These are phyloP conservation scores for Boletellus deceptivus DNA, from an alignment of 1,284 basidiomycete genomes.

Conservation along the genomic window DNA sequence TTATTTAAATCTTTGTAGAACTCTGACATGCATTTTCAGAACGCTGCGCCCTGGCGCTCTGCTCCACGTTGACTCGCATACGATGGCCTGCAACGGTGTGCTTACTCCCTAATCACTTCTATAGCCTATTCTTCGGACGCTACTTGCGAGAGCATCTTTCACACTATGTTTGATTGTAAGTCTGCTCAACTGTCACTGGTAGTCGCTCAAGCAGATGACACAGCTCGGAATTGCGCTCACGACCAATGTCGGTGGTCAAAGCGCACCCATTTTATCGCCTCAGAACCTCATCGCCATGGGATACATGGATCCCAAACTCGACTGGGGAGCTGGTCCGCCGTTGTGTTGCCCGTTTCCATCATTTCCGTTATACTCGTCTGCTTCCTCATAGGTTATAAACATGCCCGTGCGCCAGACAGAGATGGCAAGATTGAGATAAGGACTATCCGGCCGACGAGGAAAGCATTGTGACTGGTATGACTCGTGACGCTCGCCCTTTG, in stretches of 20 bases:
- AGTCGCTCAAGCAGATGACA: constrained; percentile 2
- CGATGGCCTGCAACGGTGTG: constrained; percentile 24
- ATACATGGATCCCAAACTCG: constrained; percentile 84
- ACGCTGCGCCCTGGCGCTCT: constrained; percentile 98
- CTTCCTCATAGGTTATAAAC: constrained; percentile 83
- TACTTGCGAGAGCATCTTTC: constrained; percentile 87
- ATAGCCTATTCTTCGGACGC: constrained; percentile 89
- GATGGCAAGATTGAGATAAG: constrained; percentile 82
- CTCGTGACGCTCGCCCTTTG: constrained; percentile 85
- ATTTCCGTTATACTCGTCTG: constrained; percentile 89
- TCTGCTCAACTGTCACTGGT: constrained; percentile 5
- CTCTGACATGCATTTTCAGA: constrained; percentile 45
- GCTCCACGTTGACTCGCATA: constrained; percentile 95
- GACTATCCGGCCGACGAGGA: constrained; percentile 77
- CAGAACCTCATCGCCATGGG: constrained; percentile 95
- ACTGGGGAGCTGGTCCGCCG: constrained; percentile 95
- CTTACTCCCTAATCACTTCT: constrained; percentile 8
- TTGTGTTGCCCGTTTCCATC: constrained; percentile 87
- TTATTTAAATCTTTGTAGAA: constrained; percentile 17
- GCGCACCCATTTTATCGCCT: constrained; percentile 92
- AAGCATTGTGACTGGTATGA: constrained; percentile 88
- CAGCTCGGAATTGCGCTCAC: constrained; percentile 97
- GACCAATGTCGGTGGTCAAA: constrained; percentile 97
- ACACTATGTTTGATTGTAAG: constrained; percentile 89
- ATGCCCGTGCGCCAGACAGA: constrained; percentile 65